Evolutionary conservation across 352 stramenopile genomes (phyloP), one percentile per base, ranked within the genome.

Genomic region (Elongisporangium senticosum): DNA sequence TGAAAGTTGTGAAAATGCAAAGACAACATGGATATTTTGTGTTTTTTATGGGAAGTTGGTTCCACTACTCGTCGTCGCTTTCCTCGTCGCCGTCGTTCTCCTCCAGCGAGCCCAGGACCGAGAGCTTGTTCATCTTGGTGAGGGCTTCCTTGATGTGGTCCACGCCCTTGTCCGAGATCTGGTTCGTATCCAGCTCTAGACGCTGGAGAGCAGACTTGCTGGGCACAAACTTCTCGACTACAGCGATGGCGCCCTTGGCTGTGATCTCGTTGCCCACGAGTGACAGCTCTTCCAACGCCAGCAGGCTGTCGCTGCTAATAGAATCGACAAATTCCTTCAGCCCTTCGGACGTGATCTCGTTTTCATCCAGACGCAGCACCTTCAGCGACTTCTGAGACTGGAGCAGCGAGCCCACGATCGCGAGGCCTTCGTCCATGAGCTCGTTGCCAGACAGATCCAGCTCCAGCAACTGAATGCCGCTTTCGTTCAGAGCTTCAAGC

Each of bases 371-470:
- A 43, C 80, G 76, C 33, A 95, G 63, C 49, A 88, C 75, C 51
- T 75, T 59, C 5, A 95, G 70, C 24, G 62, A 56, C 19, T 67
- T 68, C 62, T 88, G 74, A 33, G 69, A 59, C 50, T 74, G 75
- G 47, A 95, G 70, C 24, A 95, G 68, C 23, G 76, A 64, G 8
- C 69, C 81, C 50, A 98, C 66, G 7, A 65, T 69, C 51, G 76
- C 75, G 10, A 92, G 57, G 1, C 80, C 80, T n/a, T 89, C 76
- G 40, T 90, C 83, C 15, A 67, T 71, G 15, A 97, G 63, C 57
- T 96, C 87, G 66, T 98, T 97, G 43, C 88, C 91, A 20, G 87
- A 96, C 49, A 98, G 68, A 62, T 98, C 89, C 2, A 98, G 74
- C 74, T 74, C 62, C 56, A 72, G 20, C 48, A 98, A 70, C 53